These are phyloP conservation scores for Populus euphratica DNA, from an alignment of 345 rosid species.

Conservation along the genomic window DNA sequence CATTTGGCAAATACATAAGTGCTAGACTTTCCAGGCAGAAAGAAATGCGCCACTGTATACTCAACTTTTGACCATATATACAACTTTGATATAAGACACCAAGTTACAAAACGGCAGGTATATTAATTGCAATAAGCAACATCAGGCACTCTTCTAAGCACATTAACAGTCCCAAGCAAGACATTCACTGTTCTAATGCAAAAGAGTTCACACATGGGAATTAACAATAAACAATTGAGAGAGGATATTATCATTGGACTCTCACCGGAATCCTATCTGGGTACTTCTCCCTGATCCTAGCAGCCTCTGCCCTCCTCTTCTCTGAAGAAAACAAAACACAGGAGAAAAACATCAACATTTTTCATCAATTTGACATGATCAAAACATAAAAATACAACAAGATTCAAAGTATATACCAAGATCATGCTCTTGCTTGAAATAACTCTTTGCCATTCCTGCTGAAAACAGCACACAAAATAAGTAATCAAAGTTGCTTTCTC, in stretches of 20 bases:
- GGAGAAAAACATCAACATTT: neutral
- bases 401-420: slow-evolving; percentile 44
- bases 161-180: neutral
- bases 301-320: slow-evolving; percentile 92
- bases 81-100: neutral
- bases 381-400: neutral
- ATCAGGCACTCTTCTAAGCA: neutral
- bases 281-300: slow-evolving; percentile 91
- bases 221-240: neutral
- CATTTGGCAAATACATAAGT: neutral
- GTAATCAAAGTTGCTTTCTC: neutral
- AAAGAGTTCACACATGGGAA: neutral
- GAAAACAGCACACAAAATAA: slow-evolving; percentile 15
- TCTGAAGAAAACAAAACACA: slow-evolving; percentile 38
- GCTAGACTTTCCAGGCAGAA: neutral
- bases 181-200: no score
- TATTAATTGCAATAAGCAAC: neutral
- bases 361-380: neutral
- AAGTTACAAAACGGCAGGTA: neutral
- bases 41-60: neutral
- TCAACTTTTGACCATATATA: neutral
- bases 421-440: slow-evolving; percentile 94
- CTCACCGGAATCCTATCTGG: slow-evolving; percentile 95
- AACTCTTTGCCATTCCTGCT: slow-evolving; percentile 70
- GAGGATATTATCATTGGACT: neutral